Percentiles rank a stretch among this genome's conserved stretches.
These are phyloP conservation scores for Quercus lobata DNA, from an alignment of 331 rosid species.

Conservation along the genomic window DNA sequence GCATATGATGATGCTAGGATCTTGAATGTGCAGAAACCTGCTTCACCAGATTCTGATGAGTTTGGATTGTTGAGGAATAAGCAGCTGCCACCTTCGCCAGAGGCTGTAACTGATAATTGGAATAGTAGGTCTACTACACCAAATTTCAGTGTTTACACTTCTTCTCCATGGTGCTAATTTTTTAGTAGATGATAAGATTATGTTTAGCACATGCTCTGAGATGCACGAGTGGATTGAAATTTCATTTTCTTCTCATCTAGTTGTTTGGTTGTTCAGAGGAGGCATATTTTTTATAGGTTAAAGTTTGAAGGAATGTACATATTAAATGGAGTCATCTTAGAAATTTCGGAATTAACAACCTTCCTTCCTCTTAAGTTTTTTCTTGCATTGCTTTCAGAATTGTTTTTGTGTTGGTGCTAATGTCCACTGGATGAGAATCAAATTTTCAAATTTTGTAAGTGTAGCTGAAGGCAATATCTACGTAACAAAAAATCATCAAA, in stretches of 20 bases:
- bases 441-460: no score
- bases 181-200: background rate
- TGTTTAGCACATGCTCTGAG: background rate
- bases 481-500: no score
- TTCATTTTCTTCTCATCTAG: slow-evolving; percentile 8
- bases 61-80: background rate
- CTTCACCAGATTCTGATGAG: slow-evolving; percentile 36
- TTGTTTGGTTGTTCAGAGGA: background rate
- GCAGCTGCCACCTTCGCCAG: background rate
- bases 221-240: background rate
- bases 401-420: no score
- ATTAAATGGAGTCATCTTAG: background rate
- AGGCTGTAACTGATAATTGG: slow-evolving; percentile 31
- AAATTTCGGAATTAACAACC: no score
- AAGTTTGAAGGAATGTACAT: background rate
- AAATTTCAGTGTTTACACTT: slow-evolving; percentile 6
- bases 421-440: no score
- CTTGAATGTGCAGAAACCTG: background rate
- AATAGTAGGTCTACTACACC: slow-evolving; percentile 17
- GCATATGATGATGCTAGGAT: no score
- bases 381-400: no score
- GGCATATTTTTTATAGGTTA: background rate
- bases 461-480: no score
- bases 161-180: background rate
- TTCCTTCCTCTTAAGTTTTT: no score